Evolutionary conservation across 257 asterid genomes (phyloP).

Genomic region (Echium plantagineum): DNA sequence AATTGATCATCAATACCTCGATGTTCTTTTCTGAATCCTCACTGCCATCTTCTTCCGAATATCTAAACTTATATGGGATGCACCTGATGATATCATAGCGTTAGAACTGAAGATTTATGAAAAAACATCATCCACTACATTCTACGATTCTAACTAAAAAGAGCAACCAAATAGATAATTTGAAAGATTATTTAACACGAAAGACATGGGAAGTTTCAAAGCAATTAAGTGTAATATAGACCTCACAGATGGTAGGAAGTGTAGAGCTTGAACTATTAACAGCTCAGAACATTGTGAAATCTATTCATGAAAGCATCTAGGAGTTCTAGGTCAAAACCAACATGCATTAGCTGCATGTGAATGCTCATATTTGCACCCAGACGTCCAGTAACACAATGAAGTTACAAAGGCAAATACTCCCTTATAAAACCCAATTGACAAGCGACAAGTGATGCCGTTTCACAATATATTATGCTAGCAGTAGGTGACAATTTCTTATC

Average conservation of each 20-base stretch:
- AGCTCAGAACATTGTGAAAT: no score
- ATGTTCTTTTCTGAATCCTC: slow-evolving; percentile 31
- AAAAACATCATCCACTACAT: not conserved
- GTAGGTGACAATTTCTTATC: no score
- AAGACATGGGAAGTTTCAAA: not conserved
- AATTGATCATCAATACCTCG: slow-evolving; percentile 83
- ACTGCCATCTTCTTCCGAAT: slow-evolving; percentile 33
- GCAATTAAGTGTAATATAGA: not conserved
- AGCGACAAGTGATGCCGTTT: no score
- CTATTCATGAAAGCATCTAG: no score
- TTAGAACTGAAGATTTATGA: not conserved
- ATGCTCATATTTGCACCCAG: no score
- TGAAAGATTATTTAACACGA: not conserved
- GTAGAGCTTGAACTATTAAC: not conserved
- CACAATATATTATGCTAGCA: no score
- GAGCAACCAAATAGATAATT: not conserved
- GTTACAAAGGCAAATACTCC: no score
- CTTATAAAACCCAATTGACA: no score
- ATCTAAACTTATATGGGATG: slow-evolving; percentile 55
- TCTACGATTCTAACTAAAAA: not conserved
- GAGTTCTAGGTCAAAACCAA: no score
- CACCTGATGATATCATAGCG: slow-evolving; percentile 36
- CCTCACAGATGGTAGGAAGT: not conserved
- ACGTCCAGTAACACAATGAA: no score
- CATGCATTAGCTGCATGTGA: no score